Percentiles rank a stretch among this genome's conserved stretches.
These are phyloP conservation scores for Tetragonia tetragonoides DNA, from an alignment of 148 eudicot species.

Conservation along the genomic window DNA sequence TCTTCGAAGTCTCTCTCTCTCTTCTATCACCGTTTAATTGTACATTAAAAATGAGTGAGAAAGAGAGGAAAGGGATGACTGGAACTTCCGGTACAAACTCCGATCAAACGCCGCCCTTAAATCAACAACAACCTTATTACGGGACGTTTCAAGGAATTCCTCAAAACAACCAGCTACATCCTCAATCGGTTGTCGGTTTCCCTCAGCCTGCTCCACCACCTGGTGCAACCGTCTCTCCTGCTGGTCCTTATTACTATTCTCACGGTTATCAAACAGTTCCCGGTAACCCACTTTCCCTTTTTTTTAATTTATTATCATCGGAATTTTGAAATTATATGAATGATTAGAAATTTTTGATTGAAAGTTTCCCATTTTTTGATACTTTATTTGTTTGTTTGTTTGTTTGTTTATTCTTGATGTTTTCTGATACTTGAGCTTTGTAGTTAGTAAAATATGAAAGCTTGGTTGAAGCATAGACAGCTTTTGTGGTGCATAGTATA, in stretches of 20 bases:
- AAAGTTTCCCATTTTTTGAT: too few relatives aligned
- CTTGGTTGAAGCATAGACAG: too few relatives aligned
- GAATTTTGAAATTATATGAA: background rate
- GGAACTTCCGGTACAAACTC: conserved; percentile 9
- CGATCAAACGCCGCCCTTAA: background rate
- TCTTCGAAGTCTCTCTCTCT: background rate
- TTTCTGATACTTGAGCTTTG: too few relatives aligned
- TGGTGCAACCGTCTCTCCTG: background rate
- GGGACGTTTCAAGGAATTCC: conserved; percentile 90
- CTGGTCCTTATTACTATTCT: conserved; percentile 42
- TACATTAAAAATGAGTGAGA: conserved; percentile 17
- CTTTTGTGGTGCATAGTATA: too few relatives aligned
- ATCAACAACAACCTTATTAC: conserved; percentile 37
- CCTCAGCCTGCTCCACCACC: conserved; percentile 63
- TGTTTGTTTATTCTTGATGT: too few relatives aligned
- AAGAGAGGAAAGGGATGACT: conserved; percentile 16
- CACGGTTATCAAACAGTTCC: conserved; percentile 64
- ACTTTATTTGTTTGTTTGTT: too few relatives aligned
- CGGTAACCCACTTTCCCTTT: conserved; percentile 34
- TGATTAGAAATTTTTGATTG: too few relatives aligned
- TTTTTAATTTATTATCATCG: background rate
- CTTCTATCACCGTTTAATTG: background rate
- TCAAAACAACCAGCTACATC: conserved; percentile 42
- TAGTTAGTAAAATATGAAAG: too few relatives aligned
- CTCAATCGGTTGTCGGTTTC: conserved; percentile 53